phyloP scores from a whole-genome alignment of 2,329 filamentous ascomycete species.

The Botrytis hyacinthi region DNA sequence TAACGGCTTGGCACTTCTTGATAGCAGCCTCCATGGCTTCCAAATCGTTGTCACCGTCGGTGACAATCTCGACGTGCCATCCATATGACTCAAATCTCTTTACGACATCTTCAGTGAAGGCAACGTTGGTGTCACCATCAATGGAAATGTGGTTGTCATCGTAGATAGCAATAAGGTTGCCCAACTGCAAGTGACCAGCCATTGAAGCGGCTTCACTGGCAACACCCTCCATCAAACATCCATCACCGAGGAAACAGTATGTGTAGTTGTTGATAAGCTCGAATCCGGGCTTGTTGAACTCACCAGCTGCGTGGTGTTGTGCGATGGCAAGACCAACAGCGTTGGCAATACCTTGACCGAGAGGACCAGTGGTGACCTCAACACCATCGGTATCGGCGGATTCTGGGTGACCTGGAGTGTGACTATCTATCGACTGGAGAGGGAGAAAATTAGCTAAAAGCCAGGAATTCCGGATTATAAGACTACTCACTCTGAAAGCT shows the following conservation, averaged over 20 bases:
- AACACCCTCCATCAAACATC: conserved; percentile 98
- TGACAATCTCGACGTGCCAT: conserved; percentile 85
- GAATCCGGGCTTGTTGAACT: conserved; percentile 96
- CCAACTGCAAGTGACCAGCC: conserved; percentile 94
- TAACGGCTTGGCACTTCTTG: conserved; percentile 79
- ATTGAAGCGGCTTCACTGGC: conserved; percentile 87
- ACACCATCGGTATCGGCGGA: conserved; percentile 93
- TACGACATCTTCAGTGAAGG: conserved; percentile 94
- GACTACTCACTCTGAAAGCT: conserved; percentile 78
- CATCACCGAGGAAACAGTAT: conserved; percentile 95
- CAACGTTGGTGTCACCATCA: conserved; percentile 91
- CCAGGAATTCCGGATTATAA: not conserved
- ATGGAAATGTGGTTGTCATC: conserved; percentile 98
- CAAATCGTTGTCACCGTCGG: conserved; percentile 86
- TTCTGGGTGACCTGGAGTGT: conserved; percentile 95
- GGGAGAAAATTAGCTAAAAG: conserved; percentile 17
- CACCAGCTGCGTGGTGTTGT: conserved; percentile 83
- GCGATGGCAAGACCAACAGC: conserved; percentile 97
- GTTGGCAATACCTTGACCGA: conserved; percentile 96
- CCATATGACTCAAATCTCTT: conserved; percentile 97
- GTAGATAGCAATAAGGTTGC: conserved; percentile 95
- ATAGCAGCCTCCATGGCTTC: conserved; percentile 86
- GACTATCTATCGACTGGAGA: conserved; percentile 57
- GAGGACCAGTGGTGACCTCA: conserved; percentile 96
- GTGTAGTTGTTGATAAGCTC: conserved; percentile 95